A percentile compares a stretch with the other conserved stretches of the same genome.
These are phyloP conservation scores for Phytophthora citrophthora DNA, from an alignment of 352 stramenopile genomes.

Conservation along the genomic window DNA sequence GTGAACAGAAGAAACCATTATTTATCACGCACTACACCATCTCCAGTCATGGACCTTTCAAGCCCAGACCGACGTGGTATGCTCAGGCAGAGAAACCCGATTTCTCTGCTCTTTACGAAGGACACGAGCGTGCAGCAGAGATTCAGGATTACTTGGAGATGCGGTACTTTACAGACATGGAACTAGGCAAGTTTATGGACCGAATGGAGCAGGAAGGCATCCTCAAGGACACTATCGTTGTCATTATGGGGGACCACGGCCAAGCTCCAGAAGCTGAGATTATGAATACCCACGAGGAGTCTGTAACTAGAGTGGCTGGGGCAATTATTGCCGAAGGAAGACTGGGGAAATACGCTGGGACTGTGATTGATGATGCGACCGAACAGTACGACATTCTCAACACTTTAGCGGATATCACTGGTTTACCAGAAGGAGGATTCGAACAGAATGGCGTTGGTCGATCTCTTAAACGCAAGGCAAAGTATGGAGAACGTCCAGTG, in stretches of 20 bases:
- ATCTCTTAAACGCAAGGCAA: slow-evolving; percentile 50
- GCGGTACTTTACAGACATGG: slow-evolving; percentile 61
- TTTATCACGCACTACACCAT: slow-evolving; percentile 71
- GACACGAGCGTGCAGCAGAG: slow-evolving; percentile 32
- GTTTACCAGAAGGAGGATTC: slow-evolving; percentile 51
- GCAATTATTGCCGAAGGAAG: slow-evolving; percentile 55
- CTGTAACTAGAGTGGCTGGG: slow-evolving; percentile 44
- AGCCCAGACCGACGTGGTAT: slow-evolving; percentile 47
- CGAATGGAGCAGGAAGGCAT: slow-evolving; percentile 50
- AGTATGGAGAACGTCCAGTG: slow-evolving; percentile 31
- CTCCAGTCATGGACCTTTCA: slow-evolving; percentile 49
- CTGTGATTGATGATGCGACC: slow-evolving; percentile 44
- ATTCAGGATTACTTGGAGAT: slow-evolving; percentile 62
- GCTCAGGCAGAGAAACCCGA: slow-evolving; percentile 44
- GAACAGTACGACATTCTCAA: slow-evolving; percentile 68
- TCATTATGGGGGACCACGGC: slow-evolving; percentile 63
- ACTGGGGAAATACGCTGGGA: slow-evolving; percentile 41
- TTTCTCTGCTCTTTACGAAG: slow-evolving; percentile 55
- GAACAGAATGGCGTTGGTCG: slow-evolving; percentile 58
- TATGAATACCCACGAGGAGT: slow-evolving; percentile 51
- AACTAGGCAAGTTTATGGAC: slow-evolving; percentile 59
- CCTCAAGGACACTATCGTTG: slow-evolving; percentile 64
- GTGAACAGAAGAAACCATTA: slow-evolving; percentile 41
- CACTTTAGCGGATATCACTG: slow-evolving; percentile 66
- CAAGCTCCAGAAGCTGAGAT: slow-evolving; percentile 51